Conservation (phyloP, 2,329 filamentous ascomycete genomes). For the Botryotinia calthae region DNA sequence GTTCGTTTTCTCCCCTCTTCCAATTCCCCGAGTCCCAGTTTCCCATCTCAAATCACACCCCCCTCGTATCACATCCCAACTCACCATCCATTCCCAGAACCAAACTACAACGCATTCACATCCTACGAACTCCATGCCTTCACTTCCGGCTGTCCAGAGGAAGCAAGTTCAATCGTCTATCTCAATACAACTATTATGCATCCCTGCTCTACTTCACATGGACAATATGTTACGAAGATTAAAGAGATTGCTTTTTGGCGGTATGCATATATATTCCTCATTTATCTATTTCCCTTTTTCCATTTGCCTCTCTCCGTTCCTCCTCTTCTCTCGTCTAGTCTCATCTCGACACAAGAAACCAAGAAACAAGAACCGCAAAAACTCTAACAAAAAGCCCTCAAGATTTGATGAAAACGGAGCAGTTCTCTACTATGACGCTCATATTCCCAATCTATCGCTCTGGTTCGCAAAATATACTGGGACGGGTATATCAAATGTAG, state of each 20-base stretch:
- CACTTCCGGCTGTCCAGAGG: slow-evolving; percentile 39
- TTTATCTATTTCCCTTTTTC: no score
- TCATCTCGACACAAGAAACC: no score
- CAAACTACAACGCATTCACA: slow-evolving; percentile 37
- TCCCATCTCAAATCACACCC: neutral
- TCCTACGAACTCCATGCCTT: slow-evolving; percentile 40
- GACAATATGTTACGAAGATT: slow-evolving; percentile 38
- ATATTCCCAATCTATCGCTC: slow-evolving; percentile 44
- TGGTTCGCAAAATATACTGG: slow-evolving; percentile 31
- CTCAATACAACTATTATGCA: slow-evolving; percentile 40
- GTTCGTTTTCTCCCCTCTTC: neutral
- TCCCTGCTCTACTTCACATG: slow-evolving; percentile 36
- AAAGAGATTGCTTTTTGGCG: slow-evolving; percentile 46
- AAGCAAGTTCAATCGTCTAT: slow-evolving; percentile 43
- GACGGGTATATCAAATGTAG: neutral
- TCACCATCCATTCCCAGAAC: neutral
- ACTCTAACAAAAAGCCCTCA: neutral
- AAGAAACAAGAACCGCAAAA: no score
- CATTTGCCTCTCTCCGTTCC: rapidly evolving
- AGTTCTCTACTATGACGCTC: slow-evolving; percentile 45
- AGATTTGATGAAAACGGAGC: slow-evolving; percentile 45
- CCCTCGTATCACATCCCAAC: neutral
- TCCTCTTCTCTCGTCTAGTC: no score
- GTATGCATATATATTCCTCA: neutral
- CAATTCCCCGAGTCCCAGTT: neutral